Base-by-base conservation (phyloP, 1,139 yeast genomes). In the Blastobotrys apis region DNA sequence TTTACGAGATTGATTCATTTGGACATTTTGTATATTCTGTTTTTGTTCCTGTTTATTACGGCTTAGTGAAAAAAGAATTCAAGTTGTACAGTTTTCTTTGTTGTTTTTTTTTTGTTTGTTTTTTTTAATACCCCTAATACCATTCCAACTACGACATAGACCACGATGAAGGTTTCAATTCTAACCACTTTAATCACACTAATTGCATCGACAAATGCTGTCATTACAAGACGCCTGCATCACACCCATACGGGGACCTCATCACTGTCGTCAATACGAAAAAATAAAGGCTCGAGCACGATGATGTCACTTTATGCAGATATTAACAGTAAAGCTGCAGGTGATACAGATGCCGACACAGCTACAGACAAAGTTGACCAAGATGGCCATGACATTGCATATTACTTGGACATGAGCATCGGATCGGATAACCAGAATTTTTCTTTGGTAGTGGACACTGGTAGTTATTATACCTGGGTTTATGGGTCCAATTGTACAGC, bases 401-500 rank as follows among this genome's bases (percentile, higher is more conserved):
- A 63, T 47, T 60, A 50, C 37, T 43, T 63, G 29, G 51, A 55
- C 32, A 48, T 60, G 13, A 44, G 50, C 17, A 34, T 63, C 13
- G 67, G 67, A 20, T 41, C 58, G 4, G 37, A 43, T 17, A 8
- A 4, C 3, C 61, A 62, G 27, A 65, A 64, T 26, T 79, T 72
- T 55, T 75, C 77, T 5, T 63, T 81, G 36, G 68, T 81, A 15
- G 64, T 81, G 22, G 87, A 81, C 58, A 80, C 87, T 0, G 86
- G 84, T 1, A 77, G 83, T 30, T 78, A 80, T 31, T 74, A 78
- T 48, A 61, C 80, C 1, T 81, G 87, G 87, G 70, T 81, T 2
- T 79, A 78, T 56, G 78, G 78, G 41, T 58, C 68, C 1, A 64
- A 72, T 39, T 80, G 86, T 63, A 60, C 65, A 0, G 68, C 71